Conservation (phyloP, 2,329 filamentous ascomycete genomes). For the Ophiostoma populinum region DNA sequence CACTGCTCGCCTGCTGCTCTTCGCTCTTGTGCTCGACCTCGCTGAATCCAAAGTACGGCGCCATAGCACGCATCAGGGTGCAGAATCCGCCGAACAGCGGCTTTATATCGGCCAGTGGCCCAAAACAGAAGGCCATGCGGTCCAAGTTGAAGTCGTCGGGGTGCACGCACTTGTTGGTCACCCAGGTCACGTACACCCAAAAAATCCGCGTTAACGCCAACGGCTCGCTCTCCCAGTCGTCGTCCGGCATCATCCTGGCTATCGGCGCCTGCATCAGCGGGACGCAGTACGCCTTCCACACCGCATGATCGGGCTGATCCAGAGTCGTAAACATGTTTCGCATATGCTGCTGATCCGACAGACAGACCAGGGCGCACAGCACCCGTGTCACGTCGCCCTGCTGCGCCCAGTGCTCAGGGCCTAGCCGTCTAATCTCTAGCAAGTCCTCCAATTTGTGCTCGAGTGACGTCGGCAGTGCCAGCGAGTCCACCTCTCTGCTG, state of each 20-base stretch:
- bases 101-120: conserved; percentile 5
- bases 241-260: not conserved
- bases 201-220: conserved; percentile 13
- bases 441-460: no score
- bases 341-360: conserved; percentile 3
- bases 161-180: conserved; percentile 4
- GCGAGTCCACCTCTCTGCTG: no score
- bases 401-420: conserved; percentile 6
- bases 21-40: not conserved
- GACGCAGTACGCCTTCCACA: conserved; percentile 9
- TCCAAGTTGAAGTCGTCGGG: conserved; percentile 2
- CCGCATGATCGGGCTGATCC: not conserved
- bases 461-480: no score
- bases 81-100: conserved; percentile 12
- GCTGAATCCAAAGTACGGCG: conserved; percentile 11
- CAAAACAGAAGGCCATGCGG: not conserved
- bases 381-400: conserved; percentile 7
- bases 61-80: conserved; percentile 10
- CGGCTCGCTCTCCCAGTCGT: conserved; percentile 1
- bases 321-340: conserved; percentile 3
- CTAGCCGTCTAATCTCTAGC: conserved; percentile 7
- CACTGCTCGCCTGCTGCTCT: not conserved
- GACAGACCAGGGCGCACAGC: conserved; percentile 8
- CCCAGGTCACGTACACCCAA: conserved; percentile 11
- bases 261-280: not conserved